phyloP scores from a whole-genome alignment of 495 filamentous ascomycete genomes.

The Annulohypoxylon nitens region DNA sequence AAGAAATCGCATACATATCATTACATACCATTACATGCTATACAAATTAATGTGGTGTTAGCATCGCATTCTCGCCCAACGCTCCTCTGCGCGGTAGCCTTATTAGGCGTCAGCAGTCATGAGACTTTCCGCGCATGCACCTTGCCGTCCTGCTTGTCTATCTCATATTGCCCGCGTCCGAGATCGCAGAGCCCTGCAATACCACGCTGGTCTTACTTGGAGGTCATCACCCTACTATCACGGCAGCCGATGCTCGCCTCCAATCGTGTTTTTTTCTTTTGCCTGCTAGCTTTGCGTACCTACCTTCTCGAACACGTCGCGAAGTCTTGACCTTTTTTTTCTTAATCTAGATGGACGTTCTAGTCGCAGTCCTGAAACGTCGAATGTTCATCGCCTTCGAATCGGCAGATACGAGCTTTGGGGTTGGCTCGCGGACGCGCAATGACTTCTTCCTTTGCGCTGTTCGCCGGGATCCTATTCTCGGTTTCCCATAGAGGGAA shows the following conservation, averaged over 20 bases:
- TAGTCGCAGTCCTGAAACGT: conserved; percentile 7
- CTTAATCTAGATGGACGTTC: conserved; percentile 1
- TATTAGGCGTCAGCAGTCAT: conserved; percentile 35
- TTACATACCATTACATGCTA: not conserved
- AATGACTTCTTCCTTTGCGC: not conserved
- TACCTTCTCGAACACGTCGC: not conserved
- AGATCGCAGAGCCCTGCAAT: conserved; percentile 42
- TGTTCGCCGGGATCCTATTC: not conserved
- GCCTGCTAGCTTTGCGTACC: not conserved
- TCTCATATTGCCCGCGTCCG: conserved; percentile 37
- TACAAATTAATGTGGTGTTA: conserved; percentile 6
- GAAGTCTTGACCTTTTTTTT: conserved; percentile 5
- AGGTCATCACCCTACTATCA: conserved; percentile 34
- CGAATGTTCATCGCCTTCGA: conserved; percentile 12
- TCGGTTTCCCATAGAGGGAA: not conserved
- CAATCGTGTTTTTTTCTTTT: not conserved
- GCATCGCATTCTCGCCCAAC: conserved; percentile 12
- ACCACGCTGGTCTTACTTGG: conserved; percentile 46
- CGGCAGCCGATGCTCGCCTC: conserved; percentile 11
- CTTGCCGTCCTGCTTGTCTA: conserved; percentile 42
- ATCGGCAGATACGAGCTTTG: conserved; percentile 17
- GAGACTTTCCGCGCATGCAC: conserved; percentile 40
- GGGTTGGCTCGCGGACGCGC: not conserved
- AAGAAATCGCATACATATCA: conserved; percentile 24
- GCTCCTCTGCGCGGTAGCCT: conserved; percentile 14